Evolutionary conservation across 169 alveolate species (phyloP).

Genomic region (Plasmodium falciparum): DNA sequence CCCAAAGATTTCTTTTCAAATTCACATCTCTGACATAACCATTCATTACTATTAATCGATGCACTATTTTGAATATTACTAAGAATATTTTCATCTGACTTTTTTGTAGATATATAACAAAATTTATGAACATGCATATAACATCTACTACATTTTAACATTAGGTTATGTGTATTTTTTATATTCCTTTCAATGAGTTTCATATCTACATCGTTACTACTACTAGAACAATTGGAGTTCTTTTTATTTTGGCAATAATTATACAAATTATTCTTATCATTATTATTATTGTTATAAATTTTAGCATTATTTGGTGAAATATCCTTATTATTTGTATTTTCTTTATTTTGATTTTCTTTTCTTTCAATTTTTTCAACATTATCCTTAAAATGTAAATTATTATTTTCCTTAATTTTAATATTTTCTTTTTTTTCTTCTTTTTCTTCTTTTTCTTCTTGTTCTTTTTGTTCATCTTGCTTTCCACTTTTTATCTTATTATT

Average conservation of each 20-base stretch:
- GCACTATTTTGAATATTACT: conserved; percentile 12
- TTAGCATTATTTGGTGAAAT: not conserved
- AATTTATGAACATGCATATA: conserved; percentile 70
- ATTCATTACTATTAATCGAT: conserved; percentile 33
- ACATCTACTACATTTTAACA: conserved; percentile 64
- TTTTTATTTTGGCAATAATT: conserved; percentile 5
- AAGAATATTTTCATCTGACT: conserved; percentile 29
- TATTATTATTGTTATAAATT: not conserved
- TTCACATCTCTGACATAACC: conserved; percentile 76
- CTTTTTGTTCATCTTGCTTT: not conserved
- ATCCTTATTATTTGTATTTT: not conserved
- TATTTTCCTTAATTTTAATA: not conserved
- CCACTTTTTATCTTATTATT: not conserved
- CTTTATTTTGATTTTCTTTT: not conserved
- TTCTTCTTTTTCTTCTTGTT: not conserved
- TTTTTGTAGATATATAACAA: conserved; percentile 65
- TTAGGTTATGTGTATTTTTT: conserved; percentile 27
- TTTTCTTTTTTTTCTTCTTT: not conserved
- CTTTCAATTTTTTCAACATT: not conserved
- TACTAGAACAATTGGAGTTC: not conserved
- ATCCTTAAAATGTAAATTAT: not conserved
- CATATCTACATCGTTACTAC: not conserved
- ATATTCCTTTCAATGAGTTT: conserved; percentile 32
- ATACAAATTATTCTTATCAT: not conserved
- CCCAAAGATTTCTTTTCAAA: conserved; percentile 69